These are phyloP conservation scores for Backusella mclennaniae DNA, from an alignment of 192 early-diverging fungal species.

Conservation along the genomic window DNA sequence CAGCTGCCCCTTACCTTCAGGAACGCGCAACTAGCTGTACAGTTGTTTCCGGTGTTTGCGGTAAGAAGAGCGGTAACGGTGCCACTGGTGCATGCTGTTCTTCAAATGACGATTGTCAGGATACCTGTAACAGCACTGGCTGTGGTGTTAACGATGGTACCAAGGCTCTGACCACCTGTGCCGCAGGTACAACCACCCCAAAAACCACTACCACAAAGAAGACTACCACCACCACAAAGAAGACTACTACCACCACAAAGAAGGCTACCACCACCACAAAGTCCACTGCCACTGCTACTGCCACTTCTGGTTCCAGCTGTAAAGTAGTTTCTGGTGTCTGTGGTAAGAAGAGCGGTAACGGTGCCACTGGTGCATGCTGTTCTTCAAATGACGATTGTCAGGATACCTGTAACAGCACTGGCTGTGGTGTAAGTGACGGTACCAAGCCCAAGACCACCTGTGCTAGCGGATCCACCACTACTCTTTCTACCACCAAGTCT, in stretches of 20 bases:
- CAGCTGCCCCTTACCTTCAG: background rate
- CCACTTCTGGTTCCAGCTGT: background rate
- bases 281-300: background rate
- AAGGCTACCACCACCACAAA: background rate
- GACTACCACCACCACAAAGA: background rate
- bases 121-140: background rate
- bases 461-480: background rate
- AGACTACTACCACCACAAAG: background rate
- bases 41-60: background rate
- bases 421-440: background rate
- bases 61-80: background rate
- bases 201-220: background rate
- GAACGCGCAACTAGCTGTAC: background rate
- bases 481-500: background rate
- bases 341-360: background rate
- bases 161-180: background rate
- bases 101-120: background rate
- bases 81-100: background rate
- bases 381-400: background rate
- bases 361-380: background rate
- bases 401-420: background rate
- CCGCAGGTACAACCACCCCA: background rate
- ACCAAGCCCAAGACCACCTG: background rate
- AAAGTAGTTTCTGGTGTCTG: background rate
- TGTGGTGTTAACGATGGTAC: background rate